phyloP scores from a whole-genome alignment of 768 basidiomycete genomes.

The Boletus rubescentipes region DNA sequence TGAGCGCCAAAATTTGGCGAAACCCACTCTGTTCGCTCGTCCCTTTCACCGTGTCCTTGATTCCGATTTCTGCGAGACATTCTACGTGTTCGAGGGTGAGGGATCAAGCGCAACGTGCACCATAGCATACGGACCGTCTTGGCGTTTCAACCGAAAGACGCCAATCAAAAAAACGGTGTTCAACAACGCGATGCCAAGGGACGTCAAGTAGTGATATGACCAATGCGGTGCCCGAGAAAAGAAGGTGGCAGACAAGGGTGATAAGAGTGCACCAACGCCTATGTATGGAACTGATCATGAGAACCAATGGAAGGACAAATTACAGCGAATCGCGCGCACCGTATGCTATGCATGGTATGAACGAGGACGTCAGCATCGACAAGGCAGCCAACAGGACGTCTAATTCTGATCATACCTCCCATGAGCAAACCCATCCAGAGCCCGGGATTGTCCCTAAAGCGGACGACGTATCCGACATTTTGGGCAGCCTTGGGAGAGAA shows the following conservation, averaged over 20 bases:
- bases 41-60: neutral
- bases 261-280: constrained; percentile 2
- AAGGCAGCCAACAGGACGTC: constrained; percentile 37
- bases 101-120: too few species aligned
- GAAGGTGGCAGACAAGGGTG: neutral
- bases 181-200: neutral
- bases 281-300: neutral
- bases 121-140: neutral
- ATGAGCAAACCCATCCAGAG: constrained; percentile 44
- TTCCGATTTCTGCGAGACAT: constrained; percentile 4
- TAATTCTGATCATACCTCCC: constrained; percentile 41
- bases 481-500: constrained; percentile 37
- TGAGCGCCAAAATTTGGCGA: neutral
- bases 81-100: neutral
- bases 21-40: neutral
- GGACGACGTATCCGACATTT: constrained; percentile 41
- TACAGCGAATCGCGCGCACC: neutral
- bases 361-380: neutral
- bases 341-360: neutral
- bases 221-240: neutral
- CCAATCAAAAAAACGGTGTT: neutral
- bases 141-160: constrained; percentile 2
- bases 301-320: neutral
- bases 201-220: constrained; percentile 1
- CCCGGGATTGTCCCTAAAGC: constrained; percentile 35